phyloP scores from a whole-genome alignment of 164 flowering plant species.

The Tetracentron sinense region DNA sequence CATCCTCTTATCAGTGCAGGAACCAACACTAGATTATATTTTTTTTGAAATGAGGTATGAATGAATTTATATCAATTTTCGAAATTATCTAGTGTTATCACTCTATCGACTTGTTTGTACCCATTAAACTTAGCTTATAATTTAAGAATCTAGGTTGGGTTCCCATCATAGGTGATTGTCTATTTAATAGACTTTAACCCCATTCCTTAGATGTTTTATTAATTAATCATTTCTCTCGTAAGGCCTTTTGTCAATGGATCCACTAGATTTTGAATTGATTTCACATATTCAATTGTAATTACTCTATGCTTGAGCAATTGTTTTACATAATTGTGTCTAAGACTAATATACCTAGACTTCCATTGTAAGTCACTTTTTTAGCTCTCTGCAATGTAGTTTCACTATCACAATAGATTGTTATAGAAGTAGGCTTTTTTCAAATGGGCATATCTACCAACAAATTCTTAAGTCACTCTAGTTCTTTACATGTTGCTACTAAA shows the following conservation, averaged over 20 bases:
- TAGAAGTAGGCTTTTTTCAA: background rate
- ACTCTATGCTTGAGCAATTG: slow-evolving; percentile 9
- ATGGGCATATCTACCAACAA: background rate
- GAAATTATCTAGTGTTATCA: background rate
- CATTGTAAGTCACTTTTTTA: slow-evolving; percentile 2
- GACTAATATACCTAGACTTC: slow-evolving; percentile 8
- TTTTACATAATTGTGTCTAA: background rate
- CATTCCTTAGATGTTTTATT: background rate
- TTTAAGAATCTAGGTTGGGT: slow-evolving; percentile 7
- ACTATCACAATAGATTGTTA: background rate
- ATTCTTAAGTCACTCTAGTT: background rate
- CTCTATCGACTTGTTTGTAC: background rate
- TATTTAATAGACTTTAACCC: background rate
- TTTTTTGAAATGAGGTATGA: no score
- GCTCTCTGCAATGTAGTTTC: slow-evolving; percentile 1
- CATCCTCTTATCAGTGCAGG: no score
- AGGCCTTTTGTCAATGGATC: slow-evolving; percentile 10
- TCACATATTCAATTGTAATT: slow-evolving; percentile 8
- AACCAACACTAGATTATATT: no score
- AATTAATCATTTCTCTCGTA: background rate
- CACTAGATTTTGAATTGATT: slow-evolving; percentile 4
- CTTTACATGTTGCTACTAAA: background rate
- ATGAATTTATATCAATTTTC: no score
- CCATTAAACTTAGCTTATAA: background rate
- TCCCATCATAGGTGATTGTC: background rate